Evolutionary conservation across 805 yeast species (phyloP).

Genomic region (Wickerhamiella galacta): DNA sequence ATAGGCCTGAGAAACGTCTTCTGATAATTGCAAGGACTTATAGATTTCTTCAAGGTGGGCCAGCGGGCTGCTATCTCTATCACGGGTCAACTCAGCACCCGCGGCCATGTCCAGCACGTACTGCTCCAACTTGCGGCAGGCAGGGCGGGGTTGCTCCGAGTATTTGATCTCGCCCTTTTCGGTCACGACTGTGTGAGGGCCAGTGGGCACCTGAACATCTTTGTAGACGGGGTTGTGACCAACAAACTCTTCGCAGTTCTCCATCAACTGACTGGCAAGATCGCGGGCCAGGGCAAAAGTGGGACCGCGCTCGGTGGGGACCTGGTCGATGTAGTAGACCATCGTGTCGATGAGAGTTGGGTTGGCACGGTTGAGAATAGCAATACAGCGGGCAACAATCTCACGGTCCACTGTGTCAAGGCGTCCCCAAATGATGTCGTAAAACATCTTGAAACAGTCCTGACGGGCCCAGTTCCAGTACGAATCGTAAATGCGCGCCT

Average conservation of each 20-base stretch:
- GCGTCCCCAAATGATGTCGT: constrained; percentile 89
- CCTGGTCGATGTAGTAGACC: constrained; percentile 84
- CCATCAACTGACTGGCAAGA: constrained; percentile 85
- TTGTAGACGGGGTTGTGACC: constrained; percentile 81
- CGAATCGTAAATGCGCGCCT: constrained; percentile 92
- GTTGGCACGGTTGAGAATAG: constrained; percentile 93
- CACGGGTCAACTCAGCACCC: constrained; percentile 71
- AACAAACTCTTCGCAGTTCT: constrained; percentile 79
- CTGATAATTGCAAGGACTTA: constrained; percentile 8
- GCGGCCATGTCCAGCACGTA: constrained; percentile 92
- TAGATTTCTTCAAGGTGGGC: constrained; percentile 21
- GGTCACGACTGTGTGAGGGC: constrained; percentile 81
- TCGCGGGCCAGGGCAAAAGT: constrained; percentile 81
- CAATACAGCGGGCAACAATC: constrained; percentile 88
- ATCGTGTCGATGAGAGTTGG: constrained; percentile 86
- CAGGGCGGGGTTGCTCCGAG: constrained; percentile 71
- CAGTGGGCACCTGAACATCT: constrained; percentile 87
- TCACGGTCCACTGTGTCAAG: constrained; percentile 84
- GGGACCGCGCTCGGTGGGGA: constrained; percentile 75
- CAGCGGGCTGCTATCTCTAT: constrained; percentile 33
- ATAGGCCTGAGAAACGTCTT: constrained; percentile 15
- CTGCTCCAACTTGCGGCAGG: constrained; percentile 87
- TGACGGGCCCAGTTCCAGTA: constrained; percentile 99
- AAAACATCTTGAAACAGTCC: constrained; percentile 84
- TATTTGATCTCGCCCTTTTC: constrained; percentile 75